Base-by-base conservation (phyloP, 2,329 filamentous ascomycete species). In the Trichothecium sympodiale region DNA sequence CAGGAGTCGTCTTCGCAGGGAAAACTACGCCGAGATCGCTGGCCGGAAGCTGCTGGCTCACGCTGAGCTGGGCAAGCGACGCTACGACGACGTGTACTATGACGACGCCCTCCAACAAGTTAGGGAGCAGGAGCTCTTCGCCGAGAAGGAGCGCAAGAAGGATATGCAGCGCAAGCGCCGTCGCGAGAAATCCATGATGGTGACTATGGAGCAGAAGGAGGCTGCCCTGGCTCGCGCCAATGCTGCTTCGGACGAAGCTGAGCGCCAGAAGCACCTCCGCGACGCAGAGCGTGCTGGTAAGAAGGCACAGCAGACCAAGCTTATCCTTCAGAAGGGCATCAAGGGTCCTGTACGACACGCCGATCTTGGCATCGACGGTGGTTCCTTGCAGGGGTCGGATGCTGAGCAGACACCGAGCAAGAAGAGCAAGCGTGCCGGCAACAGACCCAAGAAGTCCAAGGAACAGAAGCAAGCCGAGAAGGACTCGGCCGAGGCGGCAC, bases 101-200 rank as follows among this genome's bases (percentile, higher is more conserved):
- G 75, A 83, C 14, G 79, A 83, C 29, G 89, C 91, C 2, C 73
- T 89, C 40, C 75, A 83, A 36, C 82, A 94, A 48, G 89, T 96
- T 3, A 83, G 91, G 46, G 82, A 87, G 42, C 85, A 86, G 45
- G 89, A 95, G 56, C 70, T 95, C 7, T 82, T 83, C 41, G 87
- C 89, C 41, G 91, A 98, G 59, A 98, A 98, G 63, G 91, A 98
- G 61, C 85, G 91, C 45, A 98, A 98, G 67, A 98, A 98, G 65
- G 91, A 98, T 53, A 96, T 98, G 86, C 91, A 98, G 57, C 83
- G 91, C 43, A 98, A 96, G 65, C 77, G 91, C 41, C 80, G 91
- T 30, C 82, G 91, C 14, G 89, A 96, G 56, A 95, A 95, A 64
- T 94, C 89, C 4, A 87, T 95, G 69, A 87, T 87, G 4, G 82